A percentile compares a stretch with the other conserved stretches of the same genome.
phyloP scores from a whole-genome alignment of 2,329 filamentous ascomycete species.

The Tolypocladium nubicola region DNA sequence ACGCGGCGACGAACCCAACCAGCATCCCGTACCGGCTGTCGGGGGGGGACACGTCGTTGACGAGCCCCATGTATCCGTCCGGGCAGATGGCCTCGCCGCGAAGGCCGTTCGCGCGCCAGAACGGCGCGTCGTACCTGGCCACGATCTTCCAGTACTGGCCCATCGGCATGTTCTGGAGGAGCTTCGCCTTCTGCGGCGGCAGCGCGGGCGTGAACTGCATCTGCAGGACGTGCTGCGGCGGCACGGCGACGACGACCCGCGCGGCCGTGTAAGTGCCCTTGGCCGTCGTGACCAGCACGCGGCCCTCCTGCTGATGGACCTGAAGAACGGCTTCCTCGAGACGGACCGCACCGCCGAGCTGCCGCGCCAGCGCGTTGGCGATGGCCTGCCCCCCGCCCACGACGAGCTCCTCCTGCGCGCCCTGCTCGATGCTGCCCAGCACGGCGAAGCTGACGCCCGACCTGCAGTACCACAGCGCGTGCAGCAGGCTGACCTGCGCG shows the following conservation, averaged over 20 bases:
- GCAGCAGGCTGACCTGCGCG: background rate
- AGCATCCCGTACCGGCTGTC: background rate
- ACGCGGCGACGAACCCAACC: background rate
- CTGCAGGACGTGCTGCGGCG: background rate
- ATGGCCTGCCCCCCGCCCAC: conserved; percentile 1
- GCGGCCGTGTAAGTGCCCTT: background rate
- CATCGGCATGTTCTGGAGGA: background rate
- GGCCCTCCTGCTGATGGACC: background rate
- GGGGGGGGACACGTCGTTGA: background rate
- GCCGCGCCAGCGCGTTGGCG: background rate
- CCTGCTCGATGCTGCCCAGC: background rate
- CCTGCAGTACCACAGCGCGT: conserved; percentile 1
- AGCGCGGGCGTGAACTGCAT: background rate
- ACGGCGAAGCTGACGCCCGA: conserved; percentile 1
- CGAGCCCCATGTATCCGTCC: background rate
- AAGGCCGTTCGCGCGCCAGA: background rate
- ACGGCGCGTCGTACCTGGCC: background rate
- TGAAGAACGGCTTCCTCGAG: background rate
- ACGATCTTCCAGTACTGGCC: background rate
- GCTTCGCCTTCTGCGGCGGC: background rate
- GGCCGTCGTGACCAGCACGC: background rate
- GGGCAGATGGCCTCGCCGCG: background rate
- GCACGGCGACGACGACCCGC: background rate
- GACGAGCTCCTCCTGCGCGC: background rate
- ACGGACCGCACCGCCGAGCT: background rate